These are phyloP conservation scores for Nicotiana paniculata DNA, from an alignment of 257 asterid species.

Conservation along the genomic window DNA sequence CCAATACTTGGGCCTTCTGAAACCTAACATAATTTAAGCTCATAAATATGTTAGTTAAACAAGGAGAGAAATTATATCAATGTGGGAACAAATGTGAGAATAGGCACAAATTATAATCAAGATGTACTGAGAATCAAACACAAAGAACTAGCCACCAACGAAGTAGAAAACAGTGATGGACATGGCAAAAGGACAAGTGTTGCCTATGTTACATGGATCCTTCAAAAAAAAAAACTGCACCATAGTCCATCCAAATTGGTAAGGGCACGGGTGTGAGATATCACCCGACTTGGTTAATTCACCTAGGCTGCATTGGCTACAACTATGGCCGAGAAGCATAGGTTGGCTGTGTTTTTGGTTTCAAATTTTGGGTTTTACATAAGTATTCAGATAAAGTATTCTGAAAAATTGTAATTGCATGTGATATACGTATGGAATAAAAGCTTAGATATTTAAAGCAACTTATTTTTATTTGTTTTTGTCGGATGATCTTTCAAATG, in stretches of 20 bases:
- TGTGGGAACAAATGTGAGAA: neutral
- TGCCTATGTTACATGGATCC: neutral
- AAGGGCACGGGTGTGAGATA: neutral
- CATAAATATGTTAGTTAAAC: neutral
- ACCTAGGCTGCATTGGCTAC: neutral
- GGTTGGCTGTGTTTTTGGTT: neutral
- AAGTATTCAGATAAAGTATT: neutral
- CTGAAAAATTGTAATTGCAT: neutral
- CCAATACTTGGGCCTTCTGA: conserved; percentile 50
- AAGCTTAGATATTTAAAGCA: too few species aligned
- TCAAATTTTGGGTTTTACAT: neutral
- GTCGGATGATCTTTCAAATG: too few species aligned
- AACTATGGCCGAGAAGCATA: neutral
- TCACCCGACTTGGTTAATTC: neutral
- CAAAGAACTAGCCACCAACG: neutral
- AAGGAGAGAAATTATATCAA: neutral
- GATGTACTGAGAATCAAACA: neutral
- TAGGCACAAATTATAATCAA: neutral
- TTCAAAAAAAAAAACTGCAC: neutral
- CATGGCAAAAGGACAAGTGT: neutral
- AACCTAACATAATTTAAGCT: conserved; percentile 37
- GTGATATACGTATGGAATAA: too few species aligned
- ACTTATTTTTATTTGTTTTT: too few species aligned
- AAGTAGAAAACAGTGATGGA: neutral
- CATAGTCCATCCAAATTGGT: neutral